Evolutionary conservation across 176 grass and related monocot genomes (phyloP), one percentile per base, ranked within the genome.

Genomic region (Carex parvula): DNA sequence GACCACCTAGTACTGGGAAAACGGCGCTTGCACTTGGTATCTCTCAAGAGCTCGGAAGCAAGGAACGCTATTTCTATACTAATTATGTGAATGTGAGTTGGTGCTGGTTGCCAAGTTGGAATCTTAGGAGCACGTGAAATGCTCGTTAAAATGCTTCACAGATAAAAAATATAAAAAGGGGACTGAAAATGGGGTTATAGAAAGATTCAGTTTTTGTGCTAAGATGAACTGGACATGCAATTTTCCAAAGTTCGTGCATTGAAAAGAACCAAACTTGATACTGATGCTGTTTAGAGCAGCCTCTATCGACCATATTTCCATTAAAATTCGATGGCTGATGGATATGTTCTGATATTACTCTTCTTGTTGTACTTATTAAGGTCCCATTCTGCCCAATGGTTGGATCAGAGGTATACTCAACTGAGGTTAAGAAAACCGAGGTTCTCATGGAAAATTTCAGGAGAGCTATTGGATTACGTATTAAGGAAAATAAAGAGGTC

Each of bases 301-400:
- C 22, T 53, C 21, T 29, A 7, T 50, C 11, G 0, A 30, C 72
- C 24, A 41, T 39, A 44, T 81, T 81, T 14, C 29, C 1, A 63
- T 42, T 26, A 16, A 24, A 63, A 6, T 63, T 64, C 1, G 3
- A 64, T 64, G 54, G 37, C 44, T 81, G 22, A 61, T 44, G 35
- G 12, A 64, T 81, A 64, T 62, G 26, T 64, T 18, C 35, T 64
- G n/a, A 64, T 64, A 29, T 42, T 76, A 32, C 32, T 63, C 7
- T 64, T 64, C 3, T 22, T 18, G 21, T 44, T 81, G 71, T 61
- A 35, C 20, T 62, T 26, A 67, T 79, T 8, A 69, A 99, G 96
- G 96, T 99, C 39, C 93, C 93, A 52, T 99, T 99, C 85, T 99
- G 96, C 70, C 93, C 96, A 55, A 99, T 99, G 96, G 96, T 99